Percentiles rank a stretch among this genome's conserved stretches.
These are phyloP conservation scores for Pseudoperonospora humuli DNA, from an alignment of 352 stramenopile species.

Conservation along the genomic window DNA sequence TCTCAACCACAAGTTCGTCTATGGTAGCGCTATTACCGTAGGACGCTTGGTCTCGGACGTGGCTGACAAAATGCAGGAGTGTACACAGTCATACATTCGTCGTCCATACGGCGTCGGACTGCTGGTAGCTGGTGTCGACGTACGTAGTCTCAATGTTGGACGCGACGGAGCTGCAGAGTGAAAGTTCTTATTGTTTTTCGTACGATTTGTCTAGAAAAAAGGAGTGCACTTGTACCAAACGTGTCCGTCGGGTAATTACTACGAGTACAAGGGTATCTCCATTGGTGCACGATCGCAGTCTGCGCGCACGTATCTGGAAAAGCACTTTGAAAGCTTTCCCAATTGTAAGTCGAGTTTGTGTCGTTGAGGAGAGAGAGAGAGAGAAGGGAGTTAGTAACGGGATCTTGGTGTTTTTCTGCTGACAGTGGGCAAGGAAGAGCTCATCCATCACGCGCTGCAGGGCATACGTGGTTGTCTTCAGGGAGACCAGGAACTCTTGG, in stretches of 20 bases:
- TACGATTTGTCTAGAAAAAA: constrained; percentile 76
- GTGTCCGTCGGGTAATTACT: constrained; percentile 97
- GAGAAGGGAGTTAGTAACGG: neutral
- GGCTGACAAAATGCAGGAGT: constrained; percentile 98
- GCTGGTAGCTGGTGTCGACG: constrained; percentile 88
- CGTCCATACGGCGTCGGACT: constrained; percentile 98
- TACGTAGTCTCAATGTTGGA: constrained; percentile 39
- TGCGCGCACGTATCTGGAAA: constrained; percentile 98
- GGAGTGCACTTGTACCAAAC: constrained; percentile 98
- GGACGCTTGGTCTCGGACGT: constrained; percentile 94
- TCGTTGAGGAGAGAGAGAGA: neutral
- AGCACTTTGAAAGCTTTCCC: constrained; percentile 94
- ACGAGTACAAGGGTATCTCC: constrained; percentile 97
- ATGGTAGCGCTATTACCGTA: constrained; percentile 92
- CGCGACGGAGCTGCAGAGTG: neutral
- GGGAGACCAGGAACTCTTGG: constrained; percentile 92
- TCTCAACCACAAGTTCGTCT: constrained; percentile 99
- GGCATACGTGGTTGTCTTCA: constrained; percentile 93
- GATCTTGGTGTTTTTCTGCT: constrained; percentile 1
- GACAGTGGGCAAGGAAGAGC: constrained; percentile 87
- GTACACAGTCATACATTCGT: constrained; percentile 98
- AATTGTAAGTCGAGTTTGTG: constrained; percentile 39
- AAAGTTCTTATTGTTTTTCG: constrained; percentile 2
- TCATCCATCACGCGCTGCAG: constrained; percentile 98
- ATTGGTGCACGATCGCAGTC: constrained; percentile 96